These are phyloP conservation scores for Cudoniella acicularis DNA, from an alignment of 495 filamentous ascomycete genomes.

Conservation along the genomic window DNA sequence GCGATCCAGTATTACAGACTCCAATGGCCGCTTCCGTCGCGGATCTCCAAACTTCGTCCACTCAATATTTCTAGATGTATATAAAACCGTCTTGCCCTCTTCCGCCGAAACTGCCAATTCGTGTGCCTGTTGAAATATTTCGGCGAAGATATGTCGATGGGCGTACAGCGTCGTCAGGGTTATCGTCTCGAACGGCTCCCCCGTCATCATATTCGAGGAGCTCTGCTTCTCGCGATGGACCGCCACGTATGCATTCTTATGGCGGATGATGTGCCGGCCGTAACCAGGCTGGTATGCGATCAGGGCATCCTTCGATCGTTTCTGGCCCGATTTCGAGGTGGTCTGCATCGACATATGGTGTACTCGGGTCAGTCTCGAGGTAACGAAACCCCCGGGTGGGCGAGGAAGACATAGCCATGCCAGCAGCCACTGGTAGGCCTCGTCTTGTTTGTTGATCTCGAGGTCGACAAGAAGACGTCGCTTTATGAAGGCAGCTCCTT, in stretches of 20 bases:
- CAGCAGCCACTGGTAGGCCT: constrained; percentile 90
- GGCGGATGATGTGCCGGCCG: constrained; percentile 80
- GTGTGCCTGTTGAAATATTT: constrained; percentile 83
- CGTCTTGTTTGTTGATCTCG: constrained; percentile 89
- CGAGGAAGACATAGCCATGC: constrained; percentile 90
- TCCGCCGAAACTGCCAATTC: constrained; percentile 66
- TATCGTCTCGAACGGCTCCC: constrained; percentile 89
- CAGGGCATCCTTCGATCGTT: constrained; percentile 57
- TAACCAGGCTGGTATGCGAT: constrained; percentile 90
- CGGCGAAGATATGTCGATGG: constrained; percentile 79
- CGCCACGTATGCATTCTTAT: constrained; percentile 78
- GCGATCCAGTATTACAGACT: constrained; percentile 81
- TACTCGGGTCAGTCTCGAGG: constrained; percentile 43
- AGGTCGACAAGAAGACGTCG: constrained; percentile 89
- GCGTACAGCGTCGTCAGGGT: constrained; percentile 88
- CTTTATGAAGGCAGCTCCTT: constrained; percentile 66
- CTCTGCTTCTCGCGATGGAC: constrained; percentile 80
- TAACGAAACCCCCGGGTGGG: constrained; percentile 36
- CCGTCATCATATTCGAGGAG: constrained; percentile 66
- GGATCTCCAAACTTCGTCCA: constrained; percentile 89
- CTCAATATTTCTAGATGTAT: constrained; percentile 71
- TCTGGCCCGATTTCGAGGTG: constrained; percentile 53
- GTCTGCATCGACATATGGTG: constrained; percentile 46
- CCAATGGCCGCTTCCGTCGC: constrained; percentile 78
- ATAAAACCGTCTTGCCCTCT: constrained; percentile 94